phyloP scores from a whole-genome alignment of 148 eudicot genomes.

The Amaranthus hypochondriacus region DNA sequence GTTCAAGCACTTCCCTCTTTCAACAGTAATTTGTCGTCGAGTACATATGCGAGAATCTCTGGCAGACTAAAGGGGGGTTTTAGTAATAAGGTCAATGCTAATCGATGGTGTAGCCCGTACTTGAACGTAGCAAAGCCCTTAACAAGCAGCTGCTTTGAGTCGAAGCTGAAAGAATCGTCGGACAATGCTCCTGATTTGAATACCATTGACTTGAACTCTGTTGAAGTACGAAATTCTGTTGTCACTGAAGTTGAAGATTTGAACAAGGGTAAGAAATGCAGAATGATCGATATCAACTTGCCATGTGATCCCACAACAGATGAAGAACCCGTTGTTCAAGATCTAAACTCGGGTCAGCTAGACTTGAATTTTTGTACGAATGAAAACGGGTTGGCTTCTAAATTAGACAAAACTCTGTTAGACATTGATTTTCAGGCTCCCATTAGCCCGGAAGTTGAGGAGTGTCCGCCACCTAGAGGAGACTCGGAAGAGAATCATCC shows the following conservation, averaged over 20 bases:
- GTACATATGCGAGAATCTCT: constrained; percentile 18
- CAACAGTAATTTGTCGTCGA: background rate
- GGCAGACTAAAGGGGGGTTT: constrained; percentile 1
- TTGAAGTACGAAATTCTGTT: constrained; percentile 2
- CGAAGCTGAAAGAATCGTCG: constrained; percentile 19
- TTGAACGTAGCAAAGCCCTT: constrained; percentile 3
- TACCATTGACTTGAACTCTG: constrained; percentile 29
- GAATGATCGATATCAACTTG: constrained; percentile 31
- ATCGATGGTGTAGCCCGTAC: constrained; percentile 10
- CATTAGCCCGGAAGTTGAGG: constrained; percentile 52
- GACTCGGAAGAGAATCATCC: constrained; percentile 35
- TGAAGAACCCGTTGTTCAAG: constrained; percentile 20
- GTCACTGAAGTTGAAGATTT: constrained; percentile 8
- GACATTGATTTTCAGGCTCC: constrained; percentile 47
- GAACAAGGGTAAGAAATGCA: constrained; percentile 16
- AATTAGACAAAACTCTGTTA: background rate
- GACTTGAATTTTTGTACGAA: constrained; percentile 28
- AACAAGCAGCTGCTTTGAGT: constrained; percentile 18
- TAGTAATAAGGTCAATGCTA: constrained; percentile 11
- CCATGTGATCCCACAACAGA: constrained; percentile 28
- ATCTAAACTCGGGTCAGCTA: constrained; percentile 12
- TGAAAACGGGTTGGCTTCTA: constrained; percentile 17
- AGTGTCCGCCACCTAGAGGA: constrained; percentile 42
- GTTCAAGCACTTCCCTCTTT: constrained; percentile 38
- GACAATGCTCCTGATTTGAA: constrained; percentile 12